Base-by-base conservation (phyloP, 116 monocot genomes). In the Posidonia oceanica region DNA sequence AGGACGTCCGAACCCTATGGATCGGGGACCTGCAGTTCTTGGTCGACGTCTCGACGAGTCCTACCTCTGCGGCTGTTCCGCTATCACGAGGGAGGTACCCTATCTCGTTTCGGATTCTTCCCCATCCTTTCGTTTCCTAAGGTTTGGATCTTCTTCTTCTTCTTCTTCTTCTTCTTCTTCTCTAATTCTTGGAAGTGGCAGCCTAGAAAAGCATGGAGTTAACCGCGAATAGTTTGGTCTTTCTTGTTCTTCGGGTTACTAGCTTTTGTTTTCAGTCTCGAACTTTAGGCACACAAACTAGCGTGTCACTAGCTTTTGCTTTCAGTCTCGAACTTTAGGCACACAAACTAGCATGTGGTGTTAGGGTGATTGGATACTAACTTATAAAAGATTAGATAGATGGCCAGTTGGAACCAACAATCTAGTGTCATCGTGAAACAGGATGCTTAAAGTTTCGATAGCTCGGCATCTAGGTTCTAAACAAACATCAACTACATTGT, bases 11-110 rank as follows among this genome's bases (percentile, higher is more conserved):
- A 16, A 82, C 82, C 14, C 70, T 82, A 14, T 82, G 82, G 82
- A 77, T 82, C 52, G 82, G 82, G 16, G 74, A 82, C 58, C 74
- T 82, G 52, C 82, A 82, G 74, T 82, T 77, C 70, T 82, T 77
- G 82, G 77, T 77, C 41, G 82, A n/a, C n/a, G n/a, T n/a, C n/a
- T n/a, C n/a, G 5, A 82, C 39, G 82, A 82, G 70, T 69, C 57
- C 60, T 82, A 82, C 58, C 77, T 82, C 77, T 17, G 39, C 60
- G 62, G 52, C 60, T 77, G 77, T 71, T 82, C 77, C 74, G 70
- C 82, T 39, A 77, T 74, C 70, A 77, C 82, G 53, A 77, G 77
- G 58, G 82, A 82, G 70, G 76, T 76, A 54, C 1, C 3, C 48
- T 11, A 7, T 61, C 40, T 3, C 40, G 10, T 12, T 3, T 8